Evolutionary conservation across 179 eudicot genomes (phyloP), one percentile per base, ranked within the genome.

Genomic region (Carnegiea gigantea): DNA sequence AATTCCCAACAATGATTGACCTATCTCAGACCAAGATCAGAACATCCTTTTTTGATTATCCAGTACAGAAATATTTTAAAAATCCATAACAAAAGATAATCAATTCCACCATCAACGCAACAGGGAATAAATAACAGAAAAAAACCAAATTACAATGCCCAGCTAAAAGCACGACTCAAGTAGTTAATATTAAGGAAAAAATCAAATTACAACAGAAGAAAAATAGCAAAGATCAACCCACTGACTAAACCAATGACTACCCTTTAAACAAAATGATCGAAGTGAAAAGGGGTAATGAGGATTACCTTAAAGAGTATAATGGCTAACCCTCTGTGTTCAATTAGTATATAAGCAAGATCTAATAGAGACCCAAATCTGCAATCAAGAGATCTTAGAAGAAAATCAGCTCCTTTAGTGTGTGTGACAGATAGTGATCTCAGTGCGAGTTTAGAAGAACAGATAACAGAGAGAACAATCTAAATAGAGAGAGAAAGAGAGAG

Each of bases 251-350:
- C 51, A 28, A 74, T 5, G 0, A 28, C 30, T 26, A 23, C 33
- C 70, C 65, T 4, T 59, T 2, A 54, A 54, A 54, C 10, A 68
- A 13, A 73, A 9, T 17, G 20, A 9, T n/a, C 24, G 14, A 73
- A 14, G 40, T 10, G 0, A 23, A 78, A 65, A 38, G 6, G 11
- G 70, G 44, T n/a, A n/a, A n/a, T n/a, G n/a, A n/a, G n/a, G n/a
- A n/a, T n/a, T n/a, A n/a, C n/a, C n/a, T n/a, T n/a, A 54, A 79
- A 83, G 43, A 73, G 83, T 80, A 79, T 71, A 83, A 83, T 77
- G 85, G 44, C 74, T 64, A 62, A 75, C 67, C 64, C 13, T 73
- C 48, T 44, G 43, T 8, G 6, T 26, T 30, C 36, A 65, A 59
- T 33, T 13, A 24, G 15, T 15, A 6, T 64, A 68, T 6, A 65